These are phyloP conservation scores for Rhodotorula sp. DNA, from an alignment of 1,284 basidiomycete genomes.

Conservation along the genomic window DNA sequence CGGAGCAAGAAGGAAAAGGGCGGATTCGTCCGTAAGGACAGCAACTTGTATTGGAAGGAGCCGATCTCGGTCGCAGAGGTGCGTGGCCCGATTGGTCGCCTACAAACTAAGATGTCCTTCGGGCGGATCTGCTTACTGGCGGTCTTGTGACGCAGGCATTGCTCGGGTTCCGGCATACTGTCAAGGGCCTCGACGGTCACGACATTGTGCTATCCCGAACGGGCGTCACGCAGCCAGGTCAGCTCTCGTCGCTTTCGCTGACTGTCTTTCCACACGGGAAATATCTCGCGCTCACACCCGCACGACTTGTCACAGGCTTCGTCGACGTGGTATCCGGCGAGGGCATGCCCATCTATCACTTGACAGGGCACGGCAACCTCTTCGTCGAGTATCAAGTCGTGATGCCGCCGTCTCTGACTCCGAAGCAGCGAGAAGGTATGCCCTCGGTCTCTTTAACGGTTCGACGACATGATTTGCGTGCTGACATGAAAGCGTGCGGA, in stretches of 20 bases:
- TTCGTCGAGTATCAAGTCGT: slow-evolving; percentile 90
- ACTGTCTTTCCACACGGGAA: not conserved
- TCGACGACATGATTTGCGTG: no score
- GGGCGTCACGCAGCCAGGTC: slow-evolving; percentile 86
- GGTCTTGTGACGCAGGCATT: slow-evolving; percentile 60
- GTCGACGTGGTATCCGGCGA: slow-evolving; percentile 81
- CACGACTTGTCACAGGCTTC: slow-evolving; percentile 58
- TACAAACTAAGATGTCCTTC: no score
- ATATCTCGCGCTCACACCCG: not conserved
- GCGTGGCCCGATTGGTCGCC: slow-evolving; percentile 39
- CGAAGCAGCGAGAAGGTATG: slow-evolving; percentile 14
- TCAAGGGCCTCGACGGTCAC: slow-evolving; percentile 87
- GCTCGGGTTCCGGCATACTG: slow-evolving; percentile 75
- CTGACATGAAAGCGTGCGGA: not conserved
- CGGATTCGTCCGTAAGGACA: slow-evolving; percentile 81
- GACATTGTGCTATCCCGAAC: slow-evolving; percentile 67
- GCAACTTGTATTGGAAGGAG: slow-evolving; percentile 83
- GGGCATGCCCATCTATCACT: slow-evolving; percentile 56
- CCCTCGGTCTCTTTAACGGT: not conserved
- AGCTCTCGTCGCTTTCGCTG: slow-evolving; percentile 29
- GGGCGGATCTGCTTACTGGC: not conserved
- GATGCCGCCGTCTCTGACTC: slow-evolving; percentile 67
- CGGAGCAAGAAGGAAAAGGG: slow-evolving; percentile 69
- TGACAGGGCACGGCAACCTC: slow-evolving; percentile 66
- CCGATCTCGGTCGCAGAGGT: slow-evolving; percentile 86